Conservation (phyloP, 371 early-diverging fungal species). For the Blakeslea trispora region DNA sequence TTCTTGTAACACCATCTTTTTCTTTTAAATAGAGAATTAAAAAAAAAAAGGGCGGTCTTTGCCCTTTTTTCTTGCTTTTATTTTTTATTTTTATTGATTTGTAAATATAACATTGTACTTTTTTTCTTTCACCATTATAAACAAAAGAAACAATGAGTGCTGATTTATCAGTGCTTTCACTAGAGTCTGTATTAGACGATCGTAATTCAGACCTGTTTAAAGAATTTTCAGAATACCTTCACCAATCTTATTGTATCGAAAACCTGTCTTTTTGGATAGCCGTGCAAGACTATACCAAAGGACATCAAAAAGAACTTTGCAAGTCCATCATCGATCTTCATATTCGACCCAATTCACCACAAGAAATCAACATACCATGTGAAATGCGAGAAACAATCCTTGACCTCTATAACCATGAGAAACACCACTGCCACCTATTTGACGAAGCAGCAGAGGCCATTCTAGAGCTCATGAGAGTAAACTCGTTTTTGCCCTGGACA, state of each 20-base stretch:
- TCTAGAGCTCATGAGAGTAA: conserved; percentile 49
- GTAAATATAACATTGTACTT: no score
- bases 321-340: conserved; percentile 33
- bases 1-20: background rate
- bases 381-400: conserved; percentile 48
- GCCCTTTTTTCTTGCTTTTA: conserved; percentile 7
- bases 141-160: conserved; percentile 8
- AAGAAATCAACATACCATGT: conserved; percentile 55
- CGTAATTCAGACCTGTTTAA: conserved; percentile 31
- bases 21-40: background rate
- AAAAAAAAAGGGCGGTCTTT: background rate
- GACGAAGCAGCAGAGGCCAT: conserved; percentile 39
- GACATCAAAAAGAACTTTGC: conserved; percentile 14
- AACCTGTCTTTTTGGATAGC: conserved; percentile 51
- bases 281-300: conserved; percentile 34
- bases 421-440: conserved; percentile 36
- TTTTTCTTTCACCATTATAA: no score
- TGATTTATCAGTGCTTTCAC: conserved; percentile 20
- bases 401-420: conserved; percentile 21
- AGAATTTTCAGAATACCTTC: conserved; percentile 39
- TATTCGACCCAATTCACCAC: conserved; percentile 46
- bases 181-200: conserved; percentile 38
- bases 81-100: conserved; percentile 14
- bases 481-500: conserved; percentile 49
- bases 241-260: conserved; percentile 45